Evolutionary conservation across 2,329 filamentous ascomycete genomes (phyloP).

Genomic region (Aureobasidium sp.): DNA sequence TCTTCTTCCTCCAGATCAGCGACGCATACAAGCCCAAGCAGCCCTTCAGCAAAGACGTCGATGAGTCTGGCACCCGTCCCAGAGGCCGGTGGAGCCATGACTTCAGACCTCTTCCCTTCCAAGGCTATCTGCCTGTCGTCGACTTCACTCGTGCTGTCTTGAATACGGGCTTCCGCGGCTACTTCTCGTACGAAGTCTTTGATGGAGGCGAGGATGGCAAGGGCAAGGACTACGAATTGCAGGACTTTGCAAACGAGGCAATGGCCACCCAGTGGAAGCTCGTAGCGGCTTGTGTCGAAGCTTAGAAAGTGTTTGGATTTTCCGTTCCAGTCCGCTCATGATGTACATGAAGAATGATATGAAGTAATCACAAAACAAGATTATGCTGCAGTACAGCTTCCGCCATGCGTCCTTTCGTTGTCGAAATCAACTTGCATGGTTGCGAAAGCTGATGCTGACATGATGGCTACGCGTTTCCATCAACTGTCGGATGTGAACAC

Average conservation of each 20-base stretch:
- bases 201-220: conserved; percentile 49
- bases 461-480: neutral
- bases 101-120: conserved; percentile 58
- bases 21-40: conserved; percentile 59
- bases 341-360: neutral
- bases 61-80: conserved; percentile 48
- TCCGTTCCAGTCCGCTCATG: neutral
- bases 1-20: conserved; percentile 65
- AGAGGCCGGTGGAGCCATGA: conserved; percentile 63
- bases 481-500: no score
- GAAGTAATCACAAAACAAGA: neutral
- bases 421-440: neutral
- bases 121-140: conserved; percentile 61
- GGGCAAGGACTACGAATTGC: conserved; percentile 43
- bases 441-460: neutral
- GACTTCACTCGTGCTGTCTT: conserved; percentile 58
- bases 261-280: conserved; percentile 30
- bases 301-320: neutral
- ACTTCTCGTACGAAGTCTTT: conserved; percentile 63
- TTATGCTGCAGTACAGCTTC: neutral
- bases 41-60: conserved; percentile 43
- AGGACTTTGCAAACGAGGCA: conserved; percentile 25
- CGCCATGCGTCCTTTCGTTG: no score
- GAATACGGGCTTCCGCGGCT: conserved; percentile 56
- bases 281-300: conserved; percentile 30